Evolutionary conservation across 2,329 filamentous ascomycete genomes (phyloP), one percentile per base, ranked within the genome.

Genomic region (Neofusicoccum kwambonambiense): DNA sequence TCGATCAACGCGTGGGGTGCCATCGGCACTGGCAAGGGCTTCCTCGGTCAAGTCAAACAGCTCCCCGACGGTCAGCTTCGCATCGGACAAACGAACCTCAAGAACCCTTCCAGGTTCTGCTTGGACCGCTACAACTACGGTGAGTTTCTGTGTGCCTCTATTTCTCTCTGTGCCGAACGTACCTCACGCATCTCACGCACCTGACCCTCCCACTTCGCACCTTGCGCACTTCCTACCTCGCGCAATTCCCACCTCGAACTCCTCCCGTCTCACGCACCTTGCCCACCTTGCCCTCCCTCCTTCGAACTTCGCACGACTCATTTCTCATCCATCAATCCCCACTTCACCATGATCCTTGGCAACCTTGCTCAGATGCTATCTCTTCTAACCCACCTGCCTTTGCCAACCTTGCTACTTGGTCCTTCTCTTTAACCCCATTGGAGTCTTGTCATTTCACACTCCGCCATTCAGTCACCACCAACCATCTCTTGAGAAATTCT

Each of bases 51-150:
- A 2, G 19, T 64, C n/a, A 13, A 41, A 7, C 50, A 64, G 37
- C 41, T 64, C 31, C 7, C 41, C 2, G 62, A 64, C 19, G 62
- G 62, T 8, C 62, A 64, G 35, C 17, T 57, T 15, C 62, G 62
- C 37, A 27, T 45, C 41, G 62, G 51, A 17, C 62, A 64, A 60
- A 8, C 17, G 27, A 37, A 60, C 11, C 27, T 60, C 19, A 4
- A 27, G 34, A 2, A n/a, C 3, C 19, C 13, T 2, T 64, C 62
- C 3, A 57, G 4, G 2, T 64, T 54, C 22, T 57, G 35, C 22
- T 4, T 57, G 11, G 22, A 64, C 39, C 6, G n/a, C 6, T 1
- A n/a, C 31, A 35, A 13, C 42, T 37, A 11, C 39, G 19, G 49
- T 47, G 42, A 15, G 49, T n/a, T 22, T 11, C 51, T 35, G 31